Evolutionary conservation across 371 early-diverging fungal species (phyloP), one percentile per base, ranked within the genome.

Genomic region (Batkoa obscura): DNA sequence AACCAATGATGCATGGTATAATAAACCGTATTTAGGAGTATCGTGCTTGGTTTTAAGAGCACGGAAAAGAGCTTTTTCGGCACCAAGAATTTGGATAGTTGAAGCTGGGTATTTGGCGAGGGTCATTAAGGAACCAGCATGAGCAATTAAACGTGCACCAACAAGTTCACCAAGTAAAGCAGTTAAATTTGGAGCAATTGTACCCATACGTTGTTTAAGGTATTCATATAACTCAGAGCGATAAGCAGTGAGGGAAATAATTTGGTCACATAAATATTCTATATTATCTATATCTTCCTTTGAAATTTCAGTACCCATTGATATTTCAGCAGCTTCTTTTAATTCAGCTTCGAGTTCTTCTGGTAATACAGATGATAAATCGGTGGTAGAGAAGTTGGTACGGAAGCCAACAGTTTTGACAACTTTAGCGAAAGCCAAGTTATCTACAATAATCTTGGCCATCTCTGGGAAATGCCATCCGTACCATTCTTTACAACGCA

Each of bases 391-490:
- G 49, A 79, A 74, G 62, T 85, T 88, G 64, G 85, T 78, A 59
- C 94, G 80, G 78, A 86, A 77, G 33, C 89, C 79, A 57, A 79
- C 73, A 39, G 68, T 60, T 69, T 80, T 78, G 53, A 89, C 74
- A 33, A 79, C 66, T 65, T 75, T 73, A 58, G 91, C 73, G 66
- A 86, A 91, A 33, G 75, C 75, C 46, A 75, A 68, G 66, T 86
- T 86, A 63, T 84, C 84, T 58, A 74, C 77, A 62, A 89, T 68
- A 46, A 86, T 72, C 66, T 74, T 76, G 70, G 83, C 80, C 64
- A 98, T 78, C 76, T 98, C 96, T 41, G 98, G 98, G 79, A 96
- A 98, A 68, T 95, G 94, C 95, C 94, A 98, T 48, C 88, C 88
- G 72, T 98, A 98, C 95, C 96, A 95, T 66, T 74, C 76, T 72